Evolutionary conservation across 768 basidiomycete genomes (phyloP).

Genomic region (Neoboletus magnificus): DNA sequence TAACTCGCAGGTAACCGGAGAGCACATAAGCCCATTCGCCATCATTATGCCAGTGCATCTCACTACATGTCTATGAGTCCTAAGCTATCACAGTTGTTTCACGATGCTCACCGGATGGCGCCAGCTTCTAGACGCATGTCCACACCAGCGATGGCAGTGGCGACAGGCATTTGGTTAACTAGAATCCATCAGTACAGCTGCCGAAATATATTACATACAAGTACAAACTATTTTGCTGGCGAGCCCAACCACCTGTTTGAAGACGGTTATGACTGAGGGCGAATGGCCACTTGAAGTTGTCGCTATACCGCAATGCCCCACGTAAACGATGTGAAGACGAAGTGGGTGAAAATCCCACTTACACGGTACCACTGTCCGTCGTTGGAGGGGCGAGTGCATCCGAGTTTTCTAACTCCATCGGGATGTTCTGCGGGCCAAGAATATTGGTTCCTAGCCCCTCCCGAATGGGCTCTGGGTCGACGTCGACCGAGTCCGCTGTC

Average conservation of each 20-base stretch:
- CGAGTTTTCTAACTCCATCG: constrained; percentile 54
- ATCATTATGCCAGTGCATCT: constrained; percentile 44
- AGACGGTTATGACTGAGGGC: constrained; percentile 58
- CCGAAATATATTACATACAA: background rate
- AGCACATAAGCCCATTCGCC: constrained; percentile 54
- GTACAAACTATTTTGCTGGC: constrained; percentile 53
- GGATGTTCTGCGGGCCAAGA: constrained; percentile 56
- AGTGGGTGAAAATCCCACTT: constrained; percentile 9
- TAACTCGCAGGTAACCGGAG: constrained; percentile 46
- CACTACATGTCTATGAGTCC: constrained; percentile 24
- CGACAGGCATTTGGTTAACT: constrained; percentile 42
- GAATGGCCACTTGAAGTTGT: constrained; percentile 64
- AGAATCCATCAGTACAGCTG: background rate
- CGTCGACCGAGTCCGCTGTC: constrained; percentile 28
- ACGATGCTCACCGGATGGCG: constrained; percentile 35
- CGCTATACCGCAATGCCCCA: constrained; percentile 12
- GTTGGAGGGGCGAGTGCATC: constrained; percentile 58
- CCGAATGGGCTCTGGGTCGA: constrained; percentile 43
- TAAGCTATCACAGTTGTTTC: background rate
- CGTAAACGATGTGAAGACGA: background rate
- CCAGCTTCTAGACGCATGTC: constrained; percentile 43
- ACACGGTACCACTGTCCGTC: constrained; percentile 57
- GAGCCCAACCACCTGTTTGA: constrained; percentile 63
- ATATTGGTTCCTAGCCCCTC: constrained; percentile 43
- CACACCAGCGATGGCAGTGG: constrained; percentile 38